Base-by-base conservation (phyloP, 371 early-diverging fungal species). In the Zychaea mexicana region DNA sequence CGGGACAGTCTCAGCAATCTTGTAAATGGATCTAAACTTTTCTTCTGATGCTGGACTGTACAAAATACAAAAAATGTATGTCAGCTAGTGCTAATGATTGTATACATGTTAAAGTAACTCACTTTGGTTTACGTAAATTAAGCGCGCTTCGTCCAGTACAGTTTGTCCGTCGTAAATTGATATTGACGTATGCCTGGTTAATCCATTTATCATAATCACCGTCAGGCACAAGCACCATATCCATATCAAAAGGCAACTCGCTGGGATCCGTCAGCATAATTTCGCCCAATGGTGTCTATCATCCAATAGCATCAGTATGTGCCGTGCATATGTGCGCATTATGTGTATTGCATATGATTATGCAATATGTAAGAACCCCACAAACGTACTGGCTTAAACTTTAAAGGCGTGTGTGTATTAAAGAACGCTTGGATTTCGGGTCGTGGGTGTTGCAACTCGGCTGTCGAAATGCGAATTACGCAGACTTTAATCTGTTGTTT, bases 91-190 rank as follows among this genome's bases (percentile, higher is more conserved):
- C 10, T 36, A 2, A 15, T 36, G 15, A 15, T 36, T 10, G 2
- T 36, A 38, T 5, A 2, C 12, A 8, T 8, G 7, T 3, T 17
- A 56, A 56, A 17, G 4, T 22, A 19, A 45, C 66, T 55, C 80
- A 85, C 88, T 84, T 87, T 61, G 87, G 87, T 22, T 79, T 68
- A 31, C 75, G 81, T 31, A 87, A 77, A 31, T 84, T 85, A n/a
- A 89, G 76, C 7, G 89, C 84, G 46, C 85, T 86, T 47, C 88
- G 72, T 6, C 88, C 85, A 39, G 85, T 86, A 62, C 89, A 89
- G 52, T 85, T 86, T 52, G 84, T 76, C 55, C 85, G 72, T 61
- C 86, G 67, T 46, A 89, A 68, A 39, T 89, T 88, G 65, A 88
- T 82, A 60, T 87, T 89, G 28, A 87, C 76, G 70, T 81, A 84